Base-by-base conservation (phyloP, 2,329 filamentous ascomycete species). In the Paraphaeosphaeria sporulosa region DNA sequence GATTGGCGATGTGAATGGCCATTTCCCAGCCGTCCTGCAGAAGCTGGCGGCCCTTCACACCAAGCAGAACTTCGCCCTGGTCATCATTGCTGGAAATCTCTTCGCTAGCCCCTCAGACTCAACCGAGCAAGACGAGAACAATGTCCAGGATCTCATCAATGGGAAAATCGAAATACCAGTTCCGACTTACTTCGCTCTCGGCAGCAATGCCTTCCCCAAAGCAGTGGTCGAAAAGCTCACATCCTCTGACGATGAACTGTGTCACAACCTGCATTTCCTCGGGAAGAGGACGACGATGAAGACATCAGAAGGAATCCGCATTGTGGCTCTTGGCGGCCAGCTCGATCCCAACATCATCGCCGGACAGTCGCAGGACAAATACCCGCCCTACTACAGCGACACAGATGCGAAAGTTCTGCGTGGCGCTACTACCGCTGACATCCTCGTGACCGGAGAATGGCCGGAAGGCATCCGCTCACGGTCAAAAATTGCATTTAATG, bases 121-220 rank as follows among this genome's bases (percentile, higher is more conserved):
- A 4, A 74, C 73, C 0, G 79, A 82, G 1, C 83, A 88, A 48
- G 85, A 90, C 55, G 83, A 88, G 43, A 83, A 86, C 13, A 75
- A 72, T 48, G 79, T 95, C 5, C 80, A 83, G 12, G 84, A 86
- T 10, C 84, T 99, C 3, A 79, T 98, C 0, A 79, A 86, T 27
- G 93, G 93, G n/a, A 83, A 86, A 12, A 89, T 96, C 55, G 74
- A 83, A 23, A 83, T 98, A 4, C 89, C 94, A 3, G 81, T 98
- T 0, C 89, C 94, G 1, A 96, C 91, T 9, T 99, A 99, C 80
- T 99, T 98, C 76, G 92, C 92, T 2, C 84, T 97, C 61, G 93
- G 92, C 67, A 88, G 83, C 40, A 84, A 84, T 49, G 80, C 89
- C n/a, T 83, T 99, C 6, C 95, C 95, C 0, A 78, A 83, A 3